Evolutionary conservation across 306 rosid genomes (phyloP).

Genomic region (Rosa multiflora): DNA sequence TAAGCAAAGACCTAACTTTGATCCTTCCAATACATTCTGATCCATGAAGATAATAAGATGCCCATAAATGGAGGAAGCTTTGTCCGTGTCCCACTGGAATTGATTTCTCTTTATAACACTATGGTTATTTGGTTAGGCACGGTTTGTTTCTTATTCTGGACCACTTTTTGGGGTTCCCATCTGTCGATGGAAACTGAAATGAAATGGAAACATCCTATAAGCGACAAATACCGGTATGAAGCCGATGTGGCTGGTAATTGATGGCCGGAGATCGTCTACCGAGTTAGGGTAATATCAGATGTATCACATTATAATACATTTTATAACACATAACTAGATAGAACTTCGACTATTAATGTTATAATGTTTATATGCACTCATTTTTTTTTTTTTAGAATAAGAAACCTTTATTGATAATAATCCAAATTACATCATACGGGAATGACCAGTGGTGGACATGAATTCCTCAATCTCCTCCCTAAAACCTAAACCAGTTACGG

Average conservation of each 20-base stretch:
- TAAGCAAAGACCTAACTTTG: not conserved
- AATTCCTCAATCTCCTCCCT: too few relatives aligned
- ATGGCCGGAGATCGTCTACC: not conserved
- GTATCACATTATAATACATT: not conserved
- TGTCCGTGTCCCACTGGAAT: slow-evolving; percentile 2
- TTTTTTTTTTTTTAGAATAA: too few relatives aligned
- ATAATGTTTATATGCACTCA: not conserved
- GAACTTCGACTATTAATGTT: not conserved
- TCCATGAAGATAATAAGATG: slow-evolving; percentile 1
- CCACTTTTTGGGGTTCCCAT: slow-evolving; percentile 28
- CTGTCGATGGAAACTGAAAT: slow-evolving; percentile 4
- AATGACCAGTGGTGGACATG: too few relatives aligned
- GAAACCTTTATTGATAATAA: too few relatives aligned
- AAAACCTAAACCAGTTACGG: too few relatives aligned
- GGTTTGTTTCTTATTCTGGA: slow-evolving; percentile 13
- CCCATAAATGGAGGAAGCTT: not conserved
- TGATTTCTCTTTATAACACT: not conserved
- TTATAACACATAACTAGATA: not conserved
- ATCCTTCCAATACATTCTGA: not conserved
- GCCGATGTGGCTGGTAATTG: not conserved
- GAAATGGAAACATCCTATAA: not conserved
- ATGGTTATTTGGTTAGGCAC: slow-evolving; percentile 4
- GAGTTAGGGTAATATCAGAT: not conserved
- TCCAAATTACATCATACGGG: too few relatives aligned
- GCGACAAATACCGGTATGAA: not conserved